Evolutionary conservation across 768 basidiomycete genomes (phyloP).

Genomic region (Russula sp.): DNA sequence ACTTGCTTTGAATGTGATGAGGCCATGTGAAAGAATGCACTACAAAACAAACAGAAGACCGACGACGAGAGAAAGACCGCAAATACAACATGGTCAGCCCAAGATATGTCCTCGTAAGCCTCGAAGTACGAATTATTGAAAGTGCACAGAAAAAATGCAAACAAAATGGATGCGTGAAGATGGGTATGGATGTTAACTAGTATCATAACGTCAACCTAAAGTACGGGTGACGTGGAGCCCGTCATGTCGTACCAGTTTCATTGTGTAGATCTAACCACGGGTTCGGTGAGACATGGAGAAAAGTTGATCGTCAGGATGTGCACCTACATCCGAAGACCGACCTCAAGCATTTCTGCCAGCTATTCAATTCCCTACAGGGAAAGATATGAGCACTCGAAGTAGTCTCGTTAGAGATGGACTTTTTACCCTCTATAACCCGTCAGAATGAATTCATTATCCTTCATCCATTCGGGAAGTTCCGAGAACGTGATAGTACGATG

Average conservation of each 20-base stretch:
- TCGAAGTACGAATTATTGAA: conserved; percentile 46
- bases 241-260: conserved; percentile 49
- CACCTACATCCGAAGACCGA: conserved; percentile 64
- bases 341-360: conserved; percentile 52
- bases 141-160: conserved; percentile 46
- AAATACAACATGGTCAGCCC: conserved; percentile 54
- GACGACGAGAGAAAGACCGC: conserved; percentile 62
- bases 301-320: not conserved
- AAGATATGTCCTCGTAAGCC: conserved; percentile 46
- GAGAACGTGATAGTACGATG: conserved; percentile 40
- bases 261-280: conserved; percentile 59
- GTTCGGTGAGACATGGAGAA: conserved; percentile 7
- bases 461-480: conserved; percentile 62
- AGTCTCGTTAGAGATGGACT: not conserved
- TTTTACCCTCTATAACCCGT: conserved; percentile 60
- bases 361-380: conserved; percentile 44
- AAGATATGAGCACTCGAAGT: not conserved
- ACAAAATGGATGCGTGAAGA: conserved; percentile 59
- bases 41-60: conserved; percentile 62
- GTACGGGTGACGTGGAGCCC: conserved; percentile 5
- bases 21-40: conserved; percentile 66
- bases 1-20: conserved; percentile 68
- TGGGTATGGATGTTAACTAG: conserved; percentile 85
- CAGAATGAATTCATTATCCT: conserved; percentile 67
- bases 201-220: conserved; percentile 17